Conservation (phyloP, 139 green algal genomes). For the Chlorella sp. region DNA sequence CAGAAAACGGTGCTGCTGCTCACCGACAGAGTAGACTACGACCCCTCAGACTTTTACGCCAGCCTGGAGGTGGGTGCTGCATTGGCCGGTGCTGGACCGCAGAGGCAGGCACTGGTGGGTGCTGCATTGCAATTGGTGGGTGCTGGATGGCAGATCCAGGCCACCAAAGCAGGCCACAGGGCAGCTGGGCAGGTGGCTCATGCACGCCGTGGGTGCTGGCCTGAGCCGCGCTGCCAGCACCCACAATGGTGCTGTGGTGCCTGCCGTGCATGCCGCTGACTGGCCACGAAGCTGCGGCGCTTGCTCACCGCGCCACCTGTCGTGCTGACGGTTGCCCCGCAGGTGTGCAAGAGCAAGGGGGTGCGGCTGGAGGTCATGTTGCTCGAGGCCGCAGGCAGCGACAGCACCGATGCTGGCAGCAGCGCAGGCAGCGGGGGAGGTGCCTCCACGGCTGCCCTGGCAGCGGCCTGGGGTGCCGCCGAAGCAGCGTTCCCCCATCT, state of each 20-base stretch:
- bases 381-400: not conserved
- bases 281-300: not conserved
- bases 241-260: not conserved
- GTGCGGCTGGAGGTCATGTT: constrained; percentile 31
- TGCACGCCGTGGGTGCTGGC: not conserved
- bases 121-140: not conserved
- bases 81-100: not conserved
- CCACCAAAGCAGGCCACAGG: too few species aligned
- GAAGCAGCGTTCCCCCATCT: constrained; percentile 25
- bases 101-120: not conserved
- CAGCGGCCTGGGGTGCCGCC: not conserved
- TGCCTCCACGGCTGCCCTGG: not conserved
- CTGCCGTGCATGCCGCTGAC: not conserved
- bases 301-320: not conserved
- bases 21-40: not conserved
- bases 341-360: constrained; percentile 15
- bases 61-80: constrained; percentile 23
- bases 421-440: not conserved
- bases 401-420: not conserved
- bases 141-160: not conserved
- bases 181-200: not conserved
- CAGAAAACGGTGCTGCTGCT: constrained; percentile 16
- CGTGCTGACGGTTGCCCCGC: not conserved
- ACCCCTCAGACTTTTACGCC: constrained; percentile 16
- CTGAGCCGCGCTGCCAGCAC: not conserved